phyloP scores from a whole-genome alignment of 495 filamentous ascomycete species.

The Ramalina intermedia region DNA sequence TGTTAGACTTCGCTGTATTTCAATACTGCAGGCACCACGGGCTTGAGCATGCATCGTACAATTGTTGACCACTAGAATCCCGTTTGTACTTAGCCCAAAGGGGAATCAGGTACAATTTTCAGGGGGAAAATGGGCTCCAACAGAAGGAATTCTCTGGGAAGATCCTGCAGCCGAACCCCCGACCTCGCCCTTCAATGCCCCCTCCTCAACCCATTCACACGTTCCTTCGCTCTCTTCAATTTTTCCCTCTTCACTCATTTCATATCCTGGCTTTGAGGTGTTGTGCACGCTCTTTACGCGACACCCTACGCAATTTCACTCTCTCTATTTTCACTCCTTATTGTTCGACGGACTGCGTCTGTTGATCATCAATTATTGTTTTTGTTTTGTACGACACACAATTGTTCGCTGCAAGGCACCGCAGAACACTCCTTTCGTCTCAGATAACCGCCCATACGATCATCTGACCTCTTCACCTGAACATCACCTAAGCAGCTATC shows the following conservation, averaged over 20 bases:
- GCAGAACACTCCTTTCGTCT: slow-evolving; percentile 12
- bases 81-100: too few species aligned
- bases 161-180: neutral
- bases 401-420: slow-evolving; percentile 7
- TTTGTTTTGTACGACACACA: slow-evolving; percentile 1
- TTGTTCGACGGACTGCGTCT: slow-evolving; percentile 2
- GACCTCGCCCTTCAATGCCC: slow-evolving; percentile 20
- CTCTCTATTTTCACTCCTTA: slow-evolving; percentile 2
- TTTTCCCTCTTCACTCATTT: slow-evolving; percentile 26
- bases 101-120: too few species aligned
- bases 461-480: slow-evolving; percentile 1
- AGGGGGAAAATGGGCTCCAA: too few species aligned
- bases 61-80: too few species aligned
- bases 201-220: slow-evolving; percentile 24
- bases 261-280: slow-evolving; percentile 19
- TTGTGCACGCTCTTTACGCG: slow-evolving; percentile 17
- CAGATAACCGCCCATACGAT: neutral
- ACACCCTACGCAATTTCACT: slow-evolving; percentile 18
- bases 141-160: slow-evolving; percentile 4
- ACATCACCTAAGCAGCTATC: neutral
- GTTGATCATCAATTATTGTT: neutral
- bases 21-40: too few species aligned
- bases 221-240: slow-evolving; percentile 14
- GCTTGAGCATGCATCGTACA: too few species aligned
- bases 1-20: too few species aligned